phyloP scores from a whole-genome alignment of 2,329 filamentous ascomycete genomes.

The Penicillium vulpinum region DNA sequence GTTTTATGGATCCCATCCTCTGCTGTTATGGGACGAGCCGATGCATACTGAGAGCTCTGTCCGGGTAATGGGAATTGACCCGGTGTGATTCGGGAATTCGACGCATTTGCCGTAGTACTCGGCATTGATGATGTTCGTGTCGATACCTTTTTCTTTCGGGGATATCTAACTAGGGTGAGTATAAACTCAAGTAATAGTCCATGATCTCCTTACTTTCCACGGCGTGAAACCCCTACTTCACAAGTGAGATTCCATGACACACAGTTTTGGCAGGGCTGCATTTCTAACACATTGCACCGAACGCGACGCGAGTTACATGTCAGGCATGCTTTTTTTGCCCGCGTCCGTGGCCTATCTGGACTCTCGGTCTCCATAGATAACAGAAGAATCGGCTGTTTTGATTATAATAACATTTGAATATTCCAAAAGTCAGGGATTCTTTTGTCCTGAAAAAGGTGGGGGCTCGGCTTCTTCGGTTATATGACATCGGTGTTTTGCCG shows the following conservation, averaged over 20 bases:
- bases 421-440: not conserved
- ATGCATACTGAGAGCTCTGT: conserved; percentile 9
- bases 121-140: not conserved
- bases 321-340: conserved; percentile 47
- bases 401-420: not conserved
- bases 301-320: conserved; percentile 49
- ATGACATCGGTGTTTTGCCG: conserved; percentile 9
- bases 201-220: conserved; percentile 42
- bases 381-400: conserved; percentile 19
- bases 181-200: not conserved
- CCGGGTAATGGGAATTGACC: conserved; percentile 1
- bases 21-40: not conserved
- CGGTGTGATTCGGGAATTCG: not conserved
- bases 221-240: conserved; percentile 45
- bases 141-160: conserved; percentile 20
- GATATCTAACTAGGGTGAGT: conserved; percentile 17
- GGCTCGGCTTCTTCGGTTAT: conserved; percentile 22
- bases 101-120: not conserved
- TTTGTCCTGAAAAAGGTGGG: not conserved
- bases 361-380: conserved; percentile 6
- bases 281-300: conserved; percentile 49
- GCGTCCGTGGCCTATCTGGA: conserved; percentile 23
- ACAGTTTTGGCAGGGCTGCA: conserved; percentile 48
- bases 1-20: conserved; percentile 27
- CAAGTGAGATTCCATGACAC: conserved; percentile 38